These are phyloP conservation scores for Aspergillus glaucus DNA, from an alignment of 2,329 filamentous ascomycete species.

Conservation along the genomic window DNA sequence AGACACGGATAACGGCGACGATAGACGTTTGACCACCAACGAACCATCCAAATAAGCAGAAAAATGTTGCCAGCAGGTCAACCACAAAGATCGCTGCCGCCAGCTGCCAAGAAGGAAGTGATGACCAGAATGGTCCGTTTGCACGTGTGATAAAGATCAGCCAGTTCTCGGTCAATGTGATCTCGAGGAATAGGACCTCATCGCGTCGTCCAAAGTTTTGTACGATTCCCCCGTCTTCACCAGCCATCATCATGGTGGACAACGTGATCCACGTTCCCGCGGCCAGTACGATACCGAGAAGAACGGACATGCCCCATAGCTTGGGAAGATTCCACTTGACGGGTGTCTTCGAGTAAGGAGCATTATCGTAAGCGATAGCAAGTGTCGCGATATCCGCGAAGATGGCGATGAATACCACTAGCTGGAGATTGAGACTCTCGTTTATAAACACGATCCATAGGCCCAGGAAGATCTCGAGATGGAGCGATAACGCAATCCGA, in stretches of 20 bases:
- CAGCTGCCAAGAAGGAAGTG: conserved; percentile 80
- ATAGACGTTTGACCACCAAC: conserved; percentile 64
- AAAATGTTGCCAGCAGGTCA: conserved; percentile 77
- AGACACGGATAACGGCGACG: conserved; percentile 79
- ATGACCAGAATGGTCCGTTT: conserved; percentile 88
- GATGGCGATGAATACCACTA: conserved; percentile 91
- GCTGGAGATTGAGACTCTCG: conserved; percentile 72
- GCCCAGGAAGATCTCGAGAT: conserved; percentile 85
- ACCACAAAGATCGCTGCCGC: conserved; percentile 70
- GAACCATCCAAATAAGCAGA: conserved; percentile 82
- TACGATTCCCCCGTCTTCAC: conserved; percentile 71
- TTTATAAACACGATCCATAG: conserved; percentile 89
- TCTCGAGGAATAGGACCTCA: conserved; percentile 79
- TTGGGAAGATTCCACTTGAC: conserved; percentile 95
- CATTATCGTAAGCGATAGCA: conserved; percentile 89
- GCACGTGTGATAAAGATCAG: conserved; percentile 93
- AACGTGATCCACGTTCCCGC: conserved; percentile 83
- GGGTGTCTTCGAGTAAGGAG: conserved; percentile 74
- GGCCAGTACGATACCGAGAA: conserved; percentile 74
- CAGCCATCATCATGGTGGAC: conserved; percentile 69
- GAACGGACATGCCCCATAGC: conserved; percentile 86
- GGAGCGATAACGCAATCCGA: conserved; percentile 85
- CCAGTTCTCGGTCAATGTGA: conserved; percentile 91
- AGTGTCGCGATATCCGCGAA: conserved; percentile 90
- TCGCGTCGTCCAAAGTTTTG: conserved; percentile 82